These are phyloP conservation scores for Brettanomyces naardenensis DNA, from an alignment of 805 yeast genomes.

Conservation along the genomic window DNA sequence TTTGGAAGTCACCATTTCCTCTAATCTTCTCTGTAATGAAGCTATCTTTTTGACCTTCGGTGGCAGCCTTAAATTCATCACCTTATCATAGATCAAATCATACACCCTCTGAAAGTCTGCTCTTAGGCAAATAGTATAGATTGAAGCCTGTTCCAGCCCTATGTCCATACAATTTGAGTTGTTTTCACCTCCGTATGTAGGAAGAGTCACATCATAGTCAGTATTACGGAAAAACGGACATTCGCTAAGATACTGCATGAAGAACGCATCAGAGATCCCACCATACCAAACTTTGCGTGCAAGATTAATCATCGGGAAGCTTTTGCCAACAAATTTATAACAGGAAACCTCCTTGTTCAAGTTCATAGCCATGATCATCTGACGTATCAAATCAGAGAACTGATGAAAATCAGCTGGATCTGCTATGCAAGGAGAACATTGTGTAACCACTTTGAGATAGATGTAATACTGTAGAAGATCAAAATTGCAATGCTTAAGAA, in stretches of 20 bases:
- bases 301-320: slow-evolving; percentile 34
- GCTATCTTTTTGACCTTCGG: slow-evolving; percentile 29
- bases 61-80: slow-evolving; percentile 26
- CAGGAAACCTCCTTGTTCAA: slow-evolving; percentile 38
- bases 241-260: slow-evolving; percentile 33
- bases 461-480: slow-evolving; percentile 36
- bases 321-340: slow-evolving; percentile 3
- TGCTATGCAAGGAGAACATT: slow-evolving; percentile 38
- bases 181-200: slow-evolving; percentile 28
- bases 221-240: slow-evolving; percentile 22
- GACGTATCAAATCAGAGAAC: slow-evolving; percentile 30
- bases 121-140: slow-evolving; percentile 24
- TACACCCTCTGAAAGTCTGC: slow-evolving; percentile 24
- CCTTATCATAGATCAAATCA: slow-evolving; percentile 23
- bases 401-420: slow-evolving; percentile 34
- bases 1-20: slow-evolving; percentile 23
- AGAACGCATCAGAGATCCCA: slow-evolving; percentile 32
- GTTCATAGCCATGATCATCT: slow-evolving; percentile 38
- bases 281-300: slow-evolving; percentile 56
- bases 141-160: slow-evolving; percentile 30
- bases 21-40: slow-evolving; percentile 26
- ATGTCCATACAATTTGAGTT: slow-evolving; percentile 17
- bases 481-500: neutral
- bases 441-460: slow-evolving; percentile 31
- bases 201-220: slow-evolving; percentile 35